Evolutionary conservation across 805 yeast genomes (phyloP).

Genomic region (Starmerella riodocensis): DNA sequence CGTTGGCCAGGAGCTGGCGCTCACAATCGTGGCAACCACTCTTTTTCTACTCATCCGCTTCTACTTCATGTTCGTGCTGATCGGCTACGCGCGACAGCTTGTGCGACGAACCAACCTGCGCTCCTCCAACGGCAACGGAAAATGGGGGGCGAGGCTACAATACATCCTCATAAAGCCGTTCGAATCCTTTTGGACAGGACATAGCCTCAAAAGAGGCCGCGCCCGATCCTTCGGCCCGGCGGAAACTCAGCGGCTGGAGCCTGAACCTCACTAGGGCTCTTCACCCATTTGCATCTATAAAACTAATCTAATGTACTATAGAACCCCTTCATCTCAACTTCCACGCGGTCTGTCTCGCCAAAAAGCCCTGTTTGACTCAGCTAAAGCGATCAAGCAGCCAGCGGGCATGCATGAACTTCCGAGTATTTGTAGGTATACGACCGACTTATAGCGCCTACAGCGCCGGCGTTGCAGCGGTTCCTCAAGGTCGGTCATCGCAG

Average conservation of each 20-base stretch:
- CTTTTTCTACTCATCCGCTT: conserved; percentile 35
- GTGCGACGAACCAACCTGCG: conserved; percentile 33
- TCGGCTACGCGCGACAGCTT: conserved; percentile 44
- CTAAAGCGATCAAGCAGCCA: too few species aligned
- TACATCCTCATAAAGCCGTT: conserved; percentile 22
- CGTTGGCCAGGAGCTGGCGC: conserved; percentile 27
- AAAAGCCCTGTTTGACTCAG: too few species aligned
- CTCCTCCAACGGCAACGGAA: conserved; percentile 26
- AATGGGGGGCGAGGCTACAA: conserved; percentile 25
- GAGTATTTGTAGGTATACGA: too few species aligned
- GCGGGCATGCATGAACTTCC: too few species aligned
- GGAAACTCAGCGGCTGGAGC: conserved; percentile 14
- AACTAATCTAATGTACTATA: not conserved
- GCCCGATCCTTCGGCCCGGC: conserved; percentile 19
- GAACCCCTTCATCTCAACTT: too few species aligned
- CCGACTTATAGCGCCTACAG: too few species aligned
- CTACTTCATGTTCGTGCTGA: conserved; percentile 41
- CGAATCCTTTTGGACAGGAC: conserved; percentile 29
- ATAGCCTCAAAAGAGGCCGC: conserved; percentile 9
- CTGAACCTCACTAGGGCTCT: not conserved
- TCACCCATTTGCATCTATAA: not conserved
- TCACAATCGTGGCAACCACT: conserved; percentile 40
- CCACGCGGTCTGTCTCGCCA: too few species aligned
- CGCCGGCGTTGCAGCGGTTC: too few species aligned
- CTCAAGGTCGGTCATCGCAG: too few species aligned